Percentiles rank a stretch among this genome's conserved stretches.
phyloP scores from a whole-genome alignment of 2,329 filamentous ascomycete species.

The Microdochium paspali region DNA sequence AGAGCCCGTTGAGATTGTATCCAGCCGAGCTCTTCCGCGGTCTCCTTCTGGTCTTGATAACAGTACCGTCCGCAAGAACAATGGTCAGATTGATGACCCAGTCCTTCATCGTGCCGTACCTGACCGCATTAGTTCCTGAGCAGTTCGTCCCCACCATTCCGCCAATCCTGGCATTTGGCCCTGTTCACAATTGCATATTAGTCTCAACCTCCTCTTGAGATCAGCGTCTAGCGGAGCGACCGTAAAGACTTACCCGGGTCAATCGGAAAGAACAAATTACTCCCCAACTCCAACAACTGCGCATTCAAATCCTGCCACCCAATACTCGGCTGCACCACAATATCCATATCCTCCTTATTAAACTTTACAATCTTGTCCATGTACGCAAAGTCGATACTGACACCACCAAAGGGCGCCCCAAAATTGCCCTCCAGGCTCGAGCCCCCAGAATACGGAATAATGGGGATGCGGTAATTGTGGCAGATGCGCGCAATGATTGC shows the following conservation, averaged over 20 bases:
- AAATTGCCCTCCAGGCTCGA: constrained; percentile 86
- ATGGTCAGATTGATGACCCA: constrained; percentile 80
- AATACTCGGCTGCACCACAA: constrained; percentile 84
- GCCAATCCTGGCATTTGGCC: constrained; percentile 63
- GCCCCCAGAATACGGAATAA: constrained; percentile 81
- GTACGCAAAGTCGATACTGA: constrained; percentile 80
- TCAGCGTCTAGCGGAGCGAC: too few species aligned
- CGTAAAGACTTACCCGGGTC: constrained; percentile 55
- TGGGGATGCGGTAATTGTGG: constrained; percentile 69
- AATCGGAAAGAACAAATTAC: constrained; percentile 81
- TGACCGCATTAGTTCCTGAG: constrained; percentile 70
- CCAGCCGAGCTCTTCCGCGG: constrained; percentile 74
- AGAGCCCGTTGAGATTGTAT: constrained; percentile 73
- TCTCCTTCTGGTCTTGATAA: constrained; percentile 71
- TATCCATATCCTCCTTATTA: constrained; percentile 82
- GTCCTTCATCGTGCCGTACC: constrained; percentile 81
- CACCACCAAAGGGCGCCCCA: constrained; percentile 74
- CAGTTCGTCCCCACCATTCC: constrained; percentile 77
- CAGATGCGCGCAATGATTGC: constrained; percentile 58
- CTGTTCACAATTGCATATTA: constrained; percentile 13
- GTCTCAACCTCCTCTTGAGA: too few species aligned
- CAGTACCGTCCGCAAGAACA: constrained; percentile 66
- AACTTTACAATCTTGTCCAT: constrained; percentile 79
- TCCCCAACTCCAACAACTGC: constrained; percentile 54
- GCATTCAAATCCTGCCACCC: constrained; percentile 89